Base-by-base conservation (phyloP, 2,329 filamentous ascomycete species). In the Geoglossum cookeanum region DNA sequence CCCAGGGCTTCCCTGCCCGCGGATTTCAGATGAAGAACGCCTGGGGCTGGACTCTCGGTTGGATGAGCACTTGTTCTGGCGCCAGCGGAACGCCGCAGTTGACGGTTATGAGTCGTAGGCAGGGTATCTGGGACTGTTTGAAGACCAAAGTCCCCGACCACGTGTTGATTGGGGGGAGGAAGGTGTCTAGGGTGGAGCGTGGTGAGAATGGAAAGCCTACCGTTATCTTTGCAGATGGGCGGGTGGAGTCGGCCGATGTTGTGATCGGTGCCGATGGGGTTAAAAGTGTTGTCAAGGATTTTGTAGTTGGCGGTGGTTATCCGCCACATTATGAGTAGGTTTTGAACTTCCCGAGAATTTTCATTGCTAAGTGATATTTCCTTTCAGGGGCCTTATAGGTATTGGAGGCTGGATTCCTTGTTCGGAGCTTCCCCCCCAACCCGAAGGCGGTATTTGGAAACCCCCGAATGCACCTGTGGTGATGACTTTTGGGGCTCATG, bases 401-500 rank as follows among this genome's bases (percentile, higher is more conserved):
- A 67, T 76, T n/a, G 73, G 74, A 22, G 72, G 73, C 11, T 74
- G 75, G 58, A 60, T 74, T 32, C 64, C 68, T n/a, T 59, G 62
- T 7, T 59, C 65, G 0, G 57, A 66, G 1, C 62, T 74, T 17
- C 65, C 70, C 9, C 11, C 61, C 66, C 33, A 37, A 11, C 33
- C 33, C 5, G 33, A 37, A 37, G 11, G 11, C 33, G 5, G 33
- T 11, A 37, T 37, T 11, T 37, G 33, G 33, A 37, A 37, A 37
- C 55, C 62, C 30, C 52, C 63, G 8, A 59, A 64, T 15, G 69
- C 68, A 4, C 65, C 65, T 0, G 72, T 75, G 68, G 68, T 67
- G 44, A 66, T 76, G 49, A 65, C 70, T 0, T 74, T 75, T 58
- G 73, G 74, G 1, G 66, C 70, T 0, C 74, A 74, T 55, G 74